Evolutionary conservation across 73 alveolate species (phyloP).

Genomic region (Tetrahymena malaccensis): DNA sequence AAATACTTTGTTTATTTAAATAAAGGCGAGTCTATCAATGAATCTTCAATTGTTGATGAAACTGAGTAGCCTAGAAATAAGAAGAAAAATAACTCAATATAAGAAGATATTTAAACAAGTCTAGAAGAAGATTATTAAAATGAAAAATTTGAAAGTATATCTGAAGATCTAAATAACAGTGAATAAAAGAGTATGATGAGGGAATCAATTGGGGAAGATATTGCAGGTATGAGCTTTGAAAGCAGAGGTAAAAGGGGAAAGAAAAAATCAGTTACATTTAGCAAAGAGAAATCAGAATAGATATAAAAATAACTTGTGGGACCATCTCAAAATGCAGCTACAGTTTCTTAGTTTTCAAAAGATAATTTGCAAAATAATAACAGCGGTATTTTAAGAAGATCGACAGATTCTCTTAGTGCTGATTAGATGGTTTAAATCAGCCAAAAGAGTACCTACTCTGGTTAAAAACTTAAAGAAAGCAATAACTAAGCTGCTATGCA

Average conservation of each 20-base stretch:
- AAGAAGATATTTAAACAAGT: neutral
- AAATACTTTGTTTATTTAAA: neutral
- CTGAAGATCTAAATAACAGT: neutral
- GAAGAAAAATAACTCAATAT: neutral
- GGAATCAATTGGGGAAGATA: neutral
- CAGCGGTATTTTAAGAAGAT: neutral
- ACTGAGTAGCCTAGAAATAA: neutral
- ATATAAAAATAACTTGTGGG: neutral
- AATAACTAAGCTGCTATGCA: neutral
- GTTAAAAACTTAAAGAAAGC: neutral
- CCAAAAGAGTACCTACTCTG: neutral
- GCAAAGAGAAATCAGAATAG: neutral
- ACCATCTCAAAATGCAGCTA: neutral
- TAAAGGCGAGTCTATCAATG: neutral
- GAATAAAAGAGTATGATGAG: neutral
- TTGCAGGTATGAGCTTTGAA: neutral
- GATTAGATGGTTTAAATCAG: neutral
- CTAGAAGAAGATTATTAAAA: neutral
- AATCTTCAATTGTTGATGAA: neutral
- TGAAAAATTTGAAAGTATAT: neutral
- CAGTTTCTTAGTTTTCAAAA: neutral
- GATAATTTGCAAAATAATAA: neutral
- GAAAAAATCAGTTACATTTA: neutral
- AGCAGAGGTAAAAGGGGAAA: neutral
- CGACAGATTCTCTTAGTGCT: neutral